Conservation (phyloP, 805 yeast species). For the Kazachstania africana region DNA sequence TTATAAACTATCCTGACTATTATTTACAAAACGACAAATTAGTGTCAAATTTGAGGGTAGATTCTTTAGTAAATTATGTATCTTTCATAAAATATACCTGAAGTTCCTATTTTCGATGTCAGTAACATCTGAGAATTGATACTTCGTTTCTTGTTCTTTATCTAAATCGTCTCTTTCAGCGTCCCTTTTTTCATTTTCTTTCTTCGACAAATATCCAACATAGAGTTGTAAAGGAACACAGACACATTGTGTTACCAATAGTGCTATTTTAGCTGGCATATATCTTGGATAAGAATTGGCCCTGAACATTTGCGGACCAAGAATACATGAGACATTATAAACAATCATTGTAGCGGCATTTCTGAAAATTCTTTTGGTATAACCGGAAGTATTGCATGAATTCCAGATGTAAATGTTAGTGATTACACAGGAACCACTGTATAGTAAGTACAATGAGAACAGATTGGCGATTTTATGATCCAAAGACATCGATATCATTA, state of each 20-base stretch:
- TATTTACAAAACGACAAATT: too few relatives aligned
- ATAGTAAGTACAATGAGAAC: conserved; percentile 37
- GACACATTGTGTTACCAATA: conserved; percentile 39
- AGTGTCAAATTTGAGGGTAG: too few relatives aligned
- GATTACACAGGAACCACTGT: conserved; percentile 47
- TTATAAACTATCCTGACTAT: too few relatives aligned
- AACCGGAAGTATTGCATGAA: conserved; percentile 50
- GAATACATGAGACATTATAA: conserved; percentile 46
- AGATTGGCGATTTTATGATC: conserved; percentile 34
- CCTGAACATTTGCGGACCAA: conserved; percentile 56
- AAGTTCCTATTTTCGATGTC: conserved; percentile 47
- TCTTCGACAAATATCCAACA: conserved; percentile 32
- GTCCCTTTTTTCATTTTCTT: conserved; percentile 44
- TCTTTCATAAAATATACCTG: conserved; percentile 36
- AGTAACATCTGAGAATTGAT: conserved; percentile 44
- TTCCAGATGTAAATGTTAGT: conserved; percentile 53
- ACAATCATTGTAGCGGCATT: conserved; percentile 45
- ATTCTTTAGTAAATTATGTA: not conserved
- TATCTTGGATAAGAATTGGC: conserved; percentile 40
- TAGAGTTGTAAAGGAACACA: conserved; percentile 33
- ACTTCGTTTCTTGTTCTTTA: conserved; percentile 28
- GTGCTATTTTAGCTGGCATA: conserved; percentile 44
- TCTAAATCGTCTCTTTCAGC: too few relatives aligned
- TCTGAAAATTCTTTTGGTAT: conserved; percentile 43
- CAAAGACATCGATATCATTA: conserved; percentile 29